Conservation (phyloP, 805 yeast genomes). For the Candida ponderosae region DNA sequence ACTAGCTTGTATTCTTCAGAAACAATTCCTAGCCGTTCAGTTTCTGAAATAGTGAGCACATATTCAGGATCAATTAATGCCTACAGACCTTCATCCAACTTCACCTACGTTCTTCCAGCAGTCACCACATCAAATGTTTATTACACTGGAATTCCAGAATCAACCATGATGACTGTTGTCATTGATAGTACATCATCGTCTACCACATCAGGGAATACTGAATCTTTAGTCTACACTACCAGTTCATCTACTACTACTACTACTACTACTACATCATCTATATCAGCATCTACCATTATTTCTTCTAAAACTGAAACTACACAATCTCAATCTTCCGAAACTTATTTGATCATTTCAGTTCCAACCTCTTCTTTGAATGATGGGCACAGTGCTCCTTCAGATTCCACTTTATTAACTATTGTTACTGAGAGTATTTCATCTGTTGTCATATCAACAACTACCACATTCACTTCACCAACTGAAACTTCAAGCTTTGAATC, state of each 20-base stretch:
- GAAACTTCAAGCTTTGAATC: neutral
- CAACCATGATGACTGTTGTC: neutral
- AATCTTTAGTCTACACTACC: no score
- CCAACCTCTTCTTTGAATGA: constrained; percentile 1
- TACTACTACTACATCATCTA: constrained; percentile 1
- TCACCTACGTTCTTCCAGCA: neutral
- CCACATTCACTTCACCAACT: constrained; percentile 2
- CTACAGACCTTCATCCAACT: neutral
- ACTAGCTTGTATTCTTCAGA: no score
- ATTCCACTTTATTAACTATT: neutral
- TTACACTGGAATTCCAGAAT: neutral
- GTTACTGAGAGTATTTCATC: neutral
- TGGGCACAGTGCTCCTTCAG: neutral
- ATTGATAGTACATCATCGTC: neutral
- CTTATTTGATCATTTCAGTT: no score
- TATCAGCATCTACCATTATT: constrained; percentile 1
- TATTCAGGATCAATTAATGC: neutral
- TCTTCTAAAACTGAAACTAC: no score
- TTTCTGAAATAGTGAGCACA: neutral
- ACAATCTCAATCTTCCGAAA: no score
- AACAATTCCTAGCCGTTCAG: neutral
- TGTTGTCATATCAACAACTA: neutral
- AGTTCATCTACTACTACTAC: constrained; percentile 1
- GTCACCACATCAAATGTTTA: neutral
- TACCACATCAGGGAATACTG: neutral